A percentile compares a stretch with the other conserved stretches of the same genome.
Evolutionary conservation across 257 asterid species (phyloP).

Genomic region (Solanum sejunctum): DNA sequence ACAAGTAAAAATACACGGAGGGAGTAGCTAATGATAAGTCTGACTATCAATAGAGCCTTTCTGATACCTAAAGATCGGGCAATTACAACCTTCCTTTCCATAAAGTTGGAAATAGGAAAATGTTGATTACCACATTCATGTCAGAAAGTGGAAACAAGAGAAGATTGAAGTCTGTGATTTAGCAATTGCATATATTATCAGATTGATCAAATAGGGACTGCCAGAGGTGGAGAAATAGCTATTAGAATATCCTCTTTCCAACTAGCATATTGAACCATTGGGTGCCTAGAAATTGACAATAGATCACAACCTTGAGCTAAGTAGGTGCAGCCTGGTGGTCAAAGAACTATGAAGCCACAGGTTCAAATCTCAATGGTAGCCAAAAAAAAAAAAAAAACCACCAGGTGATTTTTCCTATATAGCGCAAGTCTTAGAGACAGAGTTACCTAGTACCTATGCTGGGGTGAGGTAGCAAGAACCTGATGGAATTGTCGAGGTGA

Average conservation of each 20-base stretch:
- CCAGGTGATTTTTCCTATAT: neutral
- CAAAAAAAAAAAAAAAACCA: too few relatives aligned
- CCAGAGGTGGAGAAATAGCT: neutral
- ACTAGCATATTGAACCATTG: neutral
- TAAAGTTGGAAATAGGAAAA: neutral
- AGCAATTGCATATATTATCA: neutral
- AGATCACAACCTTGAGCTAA: neutral
- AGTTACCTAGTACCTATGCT: neutral
- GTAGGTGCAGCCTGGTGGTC: neutral
- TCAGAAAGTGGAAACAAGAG: neutral
- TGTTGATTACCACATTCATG: neutral
- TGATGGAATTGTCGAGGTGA: neutral
- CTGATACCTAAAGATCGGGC: neutral
- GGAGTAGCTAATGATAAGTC: neutral
- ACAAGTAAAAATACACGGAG: too few relatives aligned
- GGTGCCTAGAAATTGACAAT: neutral
- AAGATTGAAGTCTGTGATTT: neutral
- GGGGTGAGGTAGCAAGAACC: neutral
- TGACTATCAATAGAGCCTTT: neutral
- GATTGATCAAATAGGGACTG: neutral
- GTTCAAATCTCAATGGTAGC: neutral
- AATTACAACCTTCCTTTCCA: neutral
- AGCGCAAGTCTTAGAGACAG: neutral
- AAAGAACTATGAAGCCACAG: neutral
- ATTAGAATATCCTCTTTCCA: neutral